phyloP scores from a whole-genome alignment of 192 early-diverging fungal species.

The Helicostylum pulchrum region DNA sequence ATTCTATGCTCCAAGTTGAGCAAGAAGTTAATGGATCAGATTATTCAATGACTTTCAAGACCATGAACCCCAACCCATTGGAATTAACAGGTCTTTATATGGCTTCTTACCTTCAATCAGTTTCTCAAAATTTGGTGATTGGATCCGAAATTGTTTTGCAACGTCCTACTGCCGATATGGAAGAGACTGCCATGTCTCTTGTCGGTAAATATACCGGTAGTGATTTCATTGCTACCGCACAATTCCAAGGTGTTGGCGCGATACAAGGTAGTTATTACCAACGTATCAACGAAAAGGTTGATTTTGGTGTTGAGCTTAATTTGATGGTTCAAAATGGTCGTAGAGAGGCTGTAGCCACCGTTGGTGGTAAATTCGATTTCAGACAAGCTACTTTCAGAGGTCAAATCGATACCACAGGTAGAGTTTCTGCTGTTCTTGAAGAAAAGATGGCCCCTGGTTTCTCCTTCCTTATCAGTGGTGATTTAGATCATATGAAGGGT shows the following conservation, averaged over 20 bases:
- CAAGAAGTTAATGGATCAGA: constrained; percentile 90
- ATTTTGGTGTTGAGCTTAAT: constrained; percentile 90
- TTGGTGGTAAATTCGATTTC: constrained; percentile 98
- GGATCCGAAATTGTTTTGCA: constrained; percentile 86
- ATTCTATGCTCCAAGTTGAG: constrained; percentile 91
- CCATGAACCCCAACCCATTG: constrained; percentile 89
- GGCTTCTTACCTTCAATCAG: constrained; percentile 86
- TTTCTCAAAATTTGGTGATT: constrained; percentile 76
- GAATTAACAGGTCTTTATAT: constrained; percentile 90
- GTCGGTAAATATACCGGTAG: constrained; percentile 67
- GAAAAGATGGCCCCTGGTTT: constrained; percentile 95
- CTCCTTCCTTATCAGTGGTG: constrained; percentile 84
- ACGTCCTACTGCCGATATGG: constrained; percentile 75
- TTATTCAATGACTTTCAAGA: constrained; percentile 88
- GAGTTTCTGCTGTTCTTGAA: constrained; percentile 85
- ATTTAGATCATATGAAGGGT: constrained; percentile 89
- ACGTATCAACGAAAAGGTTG: constrained; percentile 88
- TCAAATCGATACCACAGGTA: constrained; percentile 88
- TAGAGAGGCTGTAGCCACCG: constrained; percentile 87
- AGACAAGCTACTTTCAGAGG: constrained; percentile 87
- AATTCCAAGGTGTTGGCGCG: constrained; percentile 62
- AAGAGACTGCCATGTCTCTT: constrained; percentile 73
- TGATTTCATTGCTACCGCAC: constrained; percentile 66
- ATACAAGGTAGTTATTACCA: constrained; percentile 87
- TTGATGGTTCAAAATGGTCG: constrained; percentile 64